Evolutionary conservation across 257 asterid species (phyloP), one percentile per base, ranked within the genome.

Genomic region (Solanum virginianum): DNA sequence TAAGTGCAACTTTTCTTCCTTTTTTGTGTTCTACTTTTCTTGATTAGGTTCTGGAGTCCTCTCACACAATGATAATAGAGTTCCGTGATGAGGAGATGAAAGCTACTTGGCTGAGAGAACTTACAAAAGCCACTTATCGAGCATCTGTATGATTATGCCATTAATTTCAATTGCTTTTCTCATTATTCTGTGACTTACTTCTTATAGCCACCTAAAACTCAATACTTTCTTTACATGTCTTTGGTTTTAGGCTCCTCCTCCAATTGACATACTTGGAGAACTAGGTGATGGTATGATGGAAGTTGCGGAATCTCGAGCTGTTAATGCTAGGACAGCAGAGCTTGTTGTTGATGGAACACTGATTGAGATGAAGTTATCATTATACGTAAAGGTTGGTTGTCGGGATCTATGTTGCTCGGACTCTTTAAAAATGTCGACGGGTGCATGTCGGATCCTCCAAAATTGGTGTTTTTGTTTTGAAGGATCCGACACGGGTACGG

Each of bases 331-430:
- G 84, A 91, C 93, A 71, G 98, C 98, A 88, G 98, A 97, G 83
- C 97, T 97, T 90, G 94, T 97, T 86, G 90, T 97, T 90, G 92
- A 90, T 84, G 99, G 99, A 87, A 82, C 97, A 53, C 89, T 97
- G 88, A 86, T 92, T 63, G 98, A 95, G 90, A 92, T 93, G 14
- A 97, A 92, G 88, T 81, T 97, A 87, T 93, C 97, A 68, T 68
- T 97, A 55, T 97, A 97, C 84, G 98, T 98, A 86, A 94, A 95
- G 98, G 99, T 97, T 49, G 84, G 90, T 82, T 68, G 22, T 72
- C 32, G 22, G 82, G 82, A 74, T 82, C 41, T 36, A 36, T 36
- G 41, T 36, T 36, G 41, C 41, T 36, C 41, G 41, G 41, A 5
- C 41, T 36, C 41, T 36, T 36, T 5, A 36, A 4, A 36, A 36